Evolutionary conservation across 1,284 basidiomycete genomes (phyloP).

Genomic region (Puccinia horiana): DNA sequence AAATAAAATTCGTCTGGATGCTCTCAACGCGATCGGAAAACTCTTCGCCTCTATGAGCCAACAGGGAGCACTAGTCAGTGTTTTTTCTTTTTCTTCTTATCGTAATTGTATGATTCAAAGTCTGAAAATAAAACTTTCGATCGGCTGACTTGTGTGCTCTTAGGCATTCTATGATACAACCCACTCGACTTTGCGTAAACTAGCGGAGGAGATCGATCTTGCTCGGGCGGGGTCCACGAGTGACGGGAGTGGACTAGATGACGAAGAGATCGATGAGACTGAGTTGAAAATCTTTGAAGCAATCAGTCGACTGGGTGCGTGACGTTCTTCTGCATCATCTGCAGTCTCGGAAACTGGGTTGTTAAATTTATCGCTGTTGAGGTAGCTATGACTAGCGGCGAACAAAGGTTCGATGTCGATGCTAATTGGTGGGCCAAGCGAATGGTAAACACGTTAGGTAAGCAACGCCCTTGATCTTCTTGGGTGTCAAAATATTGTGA

Average conservation of each 20-base stretch:
- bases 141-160: not conserved
- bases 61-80: constrained; percentile 2
- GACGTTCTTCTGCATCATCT: not conserved
- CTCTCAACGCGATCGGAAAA: constrained; percentile 15
- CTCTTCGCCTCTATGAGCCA: constrained; percentile 23
- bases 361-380: not conserved
- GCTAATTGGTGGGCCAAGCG: constrained; percentile 25
- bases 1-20: constrained; percentile 37
- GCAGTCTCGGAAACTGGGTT: not conserved
- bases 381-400: constrained; percentile 26
- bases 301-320: constrained; percentile 12
- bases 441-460: constrained; percentile 5
- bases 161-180: constrained; percentile 32
- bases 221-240: not conserved
- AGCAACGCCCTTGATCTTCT: not conserved
- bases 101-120: not conserved
- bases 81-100: not conserved
- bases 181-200: not conserved
- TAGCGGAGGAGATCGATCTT: constrained; percentile 13
- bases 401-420: constrained; percentile 38
- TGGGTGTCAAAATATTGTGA: not conserved
- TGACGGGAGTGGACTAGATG: constrained; percentile 27
- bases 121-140: too few relatives aligned
- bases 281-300: constrained; percentile 39
- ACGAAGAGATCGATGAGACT: constrained; percentile 30